Evolutionary conservation across 2,329 filamentous ascomycete genomes (phyloP).

Genomic region (Tympanopsis confertula): DNA sequence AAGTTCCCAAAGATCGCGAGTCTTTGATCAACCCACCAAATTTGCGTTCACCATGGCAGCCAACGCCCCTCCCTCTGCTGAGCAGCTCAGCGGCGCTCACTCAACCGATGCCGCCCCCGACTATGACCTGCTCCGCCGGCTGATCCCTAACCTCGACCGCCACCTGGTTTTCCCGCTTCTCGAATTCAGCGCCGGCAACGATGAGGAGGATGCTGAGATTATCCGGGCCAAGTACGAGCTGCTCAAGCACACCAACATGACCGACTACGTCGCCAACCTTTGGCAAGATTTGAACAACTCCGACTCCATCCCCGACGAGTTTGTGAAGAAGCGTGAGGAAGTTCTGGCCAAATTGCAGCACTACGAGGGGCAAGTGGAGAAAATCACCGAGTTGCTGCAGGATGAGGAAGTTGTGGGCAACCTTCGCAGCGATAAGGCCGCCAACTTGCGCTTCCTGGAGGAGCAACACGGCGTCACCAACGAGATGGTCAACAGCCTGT

Average conservation of each 20-base stretch:
- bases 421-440: conserved; percentile 90
- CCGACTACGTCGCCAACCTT: conserved; percentile 86
- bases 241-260: conserved; percentile 97
- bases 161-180: conserved; percentile 94
- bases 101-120: conserved; percentile 44
- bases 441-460: conserved; percentile 96
- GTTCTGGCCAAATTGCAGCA: conserved; percentile 73
- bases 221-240: conserved; percentile 84
- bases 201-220: conserved; percentile 69
- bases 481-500: conserved; percentile 92
- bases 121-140: conserved; percentile 74
- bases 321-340: conserved; percentile 77
- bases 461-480: conserved; percentile 88
- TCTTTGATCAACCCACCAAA: too few species aligned
- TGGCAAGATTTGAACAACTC: conserved; percentile 81
- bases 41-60: conserved; percentile 1
- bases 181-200: conserved; percentile 75
- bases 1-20: too few species aligned
- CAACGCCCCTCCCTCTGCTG: conserved; percentile 2
- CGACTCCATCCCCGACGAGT: conserved; percentile 70
- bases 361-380: conserved; percentile 76
- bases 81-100: conserved; percentile 19
- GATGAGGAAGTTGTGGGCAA: conserved; percentile 84
- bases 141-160: conserved; percentile 85
- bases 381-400: conserved; percentile 76